Conservation (phyloP, 2,329 filamentous ascomycete genomes). For the Sclerotinia sclerotiorum region DNA sequence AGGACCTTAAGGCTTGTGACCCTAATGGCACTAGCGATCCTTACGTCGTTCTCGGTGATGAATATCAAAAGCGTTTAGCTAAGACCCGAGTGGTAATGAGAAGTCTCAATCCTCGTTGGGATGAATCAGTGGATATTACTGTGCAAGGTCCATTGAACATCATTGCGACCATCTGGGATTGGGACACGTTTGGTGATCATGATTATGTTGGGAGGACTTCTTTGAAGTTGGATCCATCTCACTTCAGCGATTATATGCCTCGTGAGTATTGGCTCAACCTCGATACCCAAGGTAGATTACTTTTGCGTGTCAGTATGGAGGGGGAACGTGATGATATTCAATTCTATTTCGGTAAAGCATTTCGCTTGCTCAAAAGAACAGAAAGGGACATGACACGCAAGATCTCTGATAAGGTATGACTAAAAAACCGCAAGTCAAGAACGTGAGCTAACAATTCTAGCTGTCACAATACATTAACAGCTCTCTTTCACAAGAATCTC, state of each 20-base stretch:
- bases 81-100: conserved; percentile 92
- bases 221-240: conserved; percentile 93
- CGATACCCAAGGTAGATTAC: conserved; percentile 86
- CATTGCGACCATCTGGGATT: conserved; percentile 97
- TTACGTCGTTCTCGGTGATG: conserved; percentile 94
- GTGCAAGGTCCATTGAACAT: conserved; percentile 89
- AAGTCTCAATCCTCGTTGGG: conserved; percentile 92
- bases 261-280: conserved; percentile 97
- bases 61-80: conserved; percentile 93
- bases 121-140: conserved; percentile 94
- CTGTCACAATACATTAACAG: conserved; percentile 90
- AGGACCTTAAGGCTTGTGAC: conserved; percentile 97
- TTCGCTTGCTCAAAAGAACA: conserved; percentile 89
- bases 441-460: conserved; percentile 46
- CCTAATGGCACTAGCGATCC: conserved; percentile 92
- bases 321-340: conserved; percentile 97
- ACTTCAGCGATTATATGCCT: conserved; percentile 94
- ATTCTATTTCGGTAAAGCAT: conserved; percentile 97
- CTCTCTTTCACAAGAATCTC: conserved; percentile 78
- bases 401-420: conserved; percentile 87
- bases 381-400: conserved; percentile 98
- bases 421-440: conserved; percentile 16
- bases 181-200: conserved; percentile 94
- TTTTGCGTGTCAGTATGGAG: conserved; percentile 96
- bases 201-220: conserved; percentile 97